A percentile compares a stretch with the other conserved stretches of the same genome.
Conservation (phyloP, 2,329 filamentous ascomycete genomes). For the Phyllosticta paracitricarpa region DNA sequence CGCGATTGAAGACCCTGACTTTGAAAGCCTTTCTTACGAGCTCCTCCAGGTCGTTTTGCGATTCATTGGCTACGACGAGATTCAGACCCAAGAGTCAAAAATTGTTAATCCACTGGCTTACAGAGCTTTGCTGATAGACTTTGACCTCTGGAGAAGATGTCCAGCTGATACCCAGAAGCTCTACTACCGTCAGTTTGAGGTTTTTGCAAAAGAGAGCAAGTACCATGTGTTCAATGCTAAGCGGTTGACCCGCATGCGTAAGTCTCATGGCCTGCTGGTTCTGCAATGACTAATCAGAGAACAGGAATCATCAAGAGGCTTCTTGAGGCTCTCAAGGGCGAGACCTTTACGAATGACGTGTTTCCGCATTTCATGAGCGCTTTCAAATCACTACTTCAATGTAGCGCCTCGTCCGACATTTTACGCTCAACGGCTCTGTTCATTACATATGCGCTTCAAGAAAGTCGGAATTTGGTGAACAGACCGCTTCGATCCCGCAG, state of each 20-base stretch:
- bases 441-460: slow-evolving; percentile 83
- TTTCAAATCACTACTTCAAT: slow-evolving; percentile 69
- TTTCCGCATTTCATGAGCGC: slow-evolving; percentile 68
- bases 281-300: slow-evolving; percentile 14
- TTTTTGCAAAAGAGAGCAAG: slow-evolving; percentile 82
- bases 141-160: slow-evolving; percentile 83
- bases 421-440: slow-evolving; percentile 82
- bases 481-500: slow-evolving; percentile 24
- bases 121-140: slow-evolving; percentile 79
- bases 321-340: slow-evolving; percentile 81
- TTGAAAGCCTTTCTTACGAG: slow-evolving; percentile 43
- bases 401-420: slow-evolving; percentile 73
- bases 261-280: slow-evolving; percentile 26
- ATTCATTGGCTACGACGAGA: slow-evolving; percentile 81
- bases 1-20: slow-evolving; percentile 22
- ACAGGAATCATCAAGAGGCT: slow-evolving; percentile 81
- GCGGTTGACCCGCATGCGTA: slow-evolving; percentile 81
- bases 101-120: slow-evolving; percentile 95
- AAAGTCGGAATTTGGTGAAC: slow-evolving; percentile 36
- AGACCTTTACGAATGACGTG: slow-evolving; percentile 61
- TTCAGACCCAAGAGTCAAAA: slow-evolving; percentile 74
- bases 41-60: slow-evolving; percentile 68
- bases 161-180: slow-evolving; percentile 68
- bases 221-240: slow-evolving; percentile 87
- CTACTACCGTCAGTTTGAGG: slow-evolving; percentile 87